Evolutionary conservation across 225 moss, liverwort and hornwort genomes (phyloP), one percentile per base, ranked within the genome.

Genomic region (Takakia lepidozioides): DNA sequence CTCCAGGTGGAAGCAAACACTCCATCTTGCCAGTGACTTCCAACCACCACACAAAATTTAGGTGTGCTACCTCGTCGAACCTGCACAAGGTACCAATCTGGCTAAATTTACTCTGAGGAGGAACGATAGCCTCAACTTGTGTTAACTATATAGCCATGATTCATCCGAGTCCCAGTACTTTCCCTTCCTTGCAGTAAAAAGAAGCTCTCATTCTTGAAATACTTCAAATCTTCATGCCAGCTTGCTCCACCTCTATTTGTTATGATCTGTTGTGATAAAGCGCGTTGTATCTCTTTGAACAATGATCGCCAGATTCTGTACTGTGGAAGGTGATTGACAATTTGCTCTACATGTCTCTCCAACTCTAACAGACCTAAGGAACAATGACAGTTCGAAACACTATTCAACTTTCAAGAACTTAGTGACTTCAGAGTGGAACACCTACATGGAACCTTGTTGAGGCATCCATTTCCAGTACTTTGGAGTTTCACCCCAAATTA

Each of bases 21-120:
- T 72, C 57, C 1, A 76, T 28, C 46, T 64, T 52, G 4, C 71
- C 64, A 38, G 21, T 56, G 21, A 9, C 67, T 50, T 76, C 71
- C 1, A 72, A 76, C 67, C 71, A 68, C 60, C 71, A 76, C 40
- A 76, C 76, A 6, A 18, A 9, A 29, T 29, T 54, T 27, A 76
- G 60, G 6, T 16, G 27, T 57, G 67, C 76, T 43, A 72, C 59
- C 45, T 60, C 63, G 1, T 55, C 48, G 41, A 76, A 76, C 53
- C 71, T 72, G 64, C 30, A 76, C 49, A 63, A 67, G 64, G 23
- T n/a, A 19, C 3, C 1, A 18, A 10, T 34, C 14, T 2, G 38
- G 15, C 11, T 3, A 15, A 49, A 39, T 1, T 26, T 37, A 54
- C 7, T 3, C 37, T 48, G 29, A 19, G 26, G 42, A 39, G 24